These are phyloP conservation scores for Pyrenochaeta sp. DNA, from an alignment of 2,329 filamentous ascomycete species.

Conservation along the genomic window DNA sequence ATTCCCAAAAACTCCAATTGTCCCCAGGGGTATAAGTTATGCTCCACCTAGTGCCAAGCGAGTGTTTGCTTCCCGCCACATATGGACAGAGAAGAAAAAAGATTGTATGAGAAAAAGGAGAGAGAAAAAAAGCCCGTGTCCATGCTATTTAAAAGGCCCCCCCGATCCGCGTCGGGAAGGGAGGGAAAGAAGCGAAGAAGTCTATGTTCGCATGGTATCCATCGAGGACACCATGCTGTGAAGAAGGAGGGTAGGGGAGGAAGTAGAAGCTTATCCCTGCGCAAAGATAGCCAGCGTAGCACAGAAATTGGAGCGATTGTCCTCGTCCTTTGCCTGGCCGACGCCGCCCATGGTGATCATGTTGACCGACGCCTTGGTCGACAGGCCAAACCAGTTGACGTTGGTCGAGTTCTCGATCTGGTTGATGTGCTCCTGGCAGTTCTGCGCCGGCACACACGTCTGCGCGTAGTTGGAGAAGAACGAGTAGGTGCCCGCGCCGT, in stretches of 20 bases:
- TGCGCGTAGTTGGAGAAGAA: slow-evolving; percentile 68
- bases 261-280: slow-evolving; percentile 20
- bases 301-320: slow-evolving; percentile 59
- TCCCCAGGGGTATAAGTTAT: slow-evolving; percentile 22
- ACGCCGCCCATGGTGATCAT: slow-evolving; percentile 54
- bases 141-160: slow-evolving; percentile 28
- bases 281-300: slow-evolving; percentile 54
- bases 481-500: slow-evolving; percentile 61
- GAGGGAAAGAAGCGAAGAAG: slow-evolving; percentile 27
- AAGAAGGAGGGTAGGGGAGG: not conserved
- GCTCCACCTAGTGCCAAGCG: slow-evolving; percentile 19
- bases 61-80: slow-evolving; percentile 17
- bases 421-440: slow-evolving; percentile 62
- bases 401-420: slow-evolving; percentile 52
- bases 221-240: slow-evolving; percentile 18
- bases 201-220: slow-evolving; percentile 9
- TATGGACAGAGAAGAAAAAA: slow-evolving; percentile 17
- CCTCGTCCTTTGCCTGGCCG: slow-evolving; percentile 49
- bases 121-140: slow-evolving; percentile 27
- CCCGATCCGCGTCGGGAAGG: slow-evolving; percentile 5
- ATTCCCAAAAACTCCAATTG: too few relatives aligned
- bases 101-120: not conserved
- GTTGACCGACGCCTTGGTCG: slow-evolving; percentile 58
- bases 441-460: slow-evolving; percentile 53
- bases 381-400: slow-evolving; percentile 57